These are phyloP conservation scores for Prunus salicina DNA, from an alignment of 306 rosid genomes.

Conservation along the genomic window DNA sequence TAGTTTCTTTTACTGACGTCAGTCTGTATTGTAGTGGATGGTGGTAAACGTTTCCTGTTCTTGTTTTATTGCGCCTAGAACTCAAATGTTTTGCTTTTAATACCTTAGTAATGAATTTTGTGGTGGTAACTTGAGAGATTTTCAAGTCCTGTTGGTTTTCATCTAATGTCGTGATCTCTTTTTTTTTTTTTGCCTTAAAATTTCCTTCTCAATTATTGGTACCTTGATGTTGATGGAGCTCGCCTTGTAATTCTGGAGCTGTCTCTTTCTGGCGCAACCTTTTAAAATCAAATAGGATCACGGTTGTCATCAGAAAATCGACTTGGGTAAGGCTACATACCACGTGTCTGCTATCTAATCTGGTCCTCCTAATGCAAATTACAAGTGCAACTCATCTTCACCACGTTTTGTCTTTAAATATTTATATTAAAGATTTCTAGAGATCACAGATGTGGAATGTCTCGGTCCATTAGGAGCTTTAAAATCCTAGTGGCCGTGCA, in stretches of 20 bases:
- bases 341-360: not conserved
- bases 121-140: not conserved
- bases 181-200: not conserved
- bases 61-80: constrained; percentile 1
- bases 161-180: not conserved
- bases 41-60: not conserved
- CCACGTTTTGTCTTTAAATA: not conserved
- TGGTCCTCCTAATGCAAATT: no score
- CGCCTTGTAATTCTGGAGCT: not conserved
- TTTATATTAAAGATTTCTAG: no score
- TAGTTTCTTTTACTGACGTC: constrained; percentile 5
- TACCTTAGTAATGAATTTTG: constrained; percentile 13
- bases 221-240: not conserved
- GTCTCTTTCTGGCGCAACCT: not conserved
- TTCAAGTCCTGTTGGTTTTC: no score
- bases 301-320: not conserved
- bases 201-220: not conserved
- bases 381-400: not conserved
- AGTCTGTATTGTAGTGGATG: constrained; percentile 13
- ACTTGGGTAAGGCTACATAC: not conserved
- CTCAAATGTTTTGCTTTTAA: not conserved
- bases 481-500: not conserved
- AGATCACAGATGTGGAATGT: no score
- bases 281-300: not conserved
- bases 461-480: no score